Evolutionary conservation across 1,284 basidiomycete species (phyloP), one percentile per base, ranked within the genome.

Genomic region (Cryptococcus maquisensis): DNA sequence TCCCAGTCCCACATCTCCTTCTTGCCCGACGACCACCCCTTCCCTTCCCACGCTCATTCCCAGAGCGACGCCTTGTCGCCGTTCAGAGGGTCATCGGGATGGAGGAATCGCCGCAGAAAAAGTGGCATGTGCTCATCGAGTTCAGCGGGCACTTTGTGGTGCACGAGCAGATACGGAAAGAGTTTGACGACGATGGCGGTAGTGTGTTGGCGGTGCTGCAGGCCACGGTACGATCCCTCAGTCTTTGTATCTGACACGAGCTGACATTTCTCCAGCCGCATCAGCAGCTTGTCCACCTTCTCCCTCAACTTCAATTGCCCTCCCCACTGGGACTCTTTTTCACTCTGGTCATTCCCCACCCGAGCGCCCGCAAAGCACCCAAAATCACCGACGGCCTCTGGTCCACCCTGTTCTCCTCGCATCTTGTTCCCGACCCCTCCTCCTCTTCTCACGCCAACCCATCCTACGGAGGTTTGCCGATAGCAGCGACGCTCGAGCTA

Each of bases 311-410:
- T n/a, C 46, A 52, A 2, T 41, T 56, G 6, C 55, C 55, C 18
- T 56, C 55, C 4, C 55, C 55, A 6, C 40, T 49, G 7, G 55
- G 55, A 4, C 39, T 56, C 13, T 52, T 47, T 16, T 39, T 56
- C 9, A 50, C 48, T 36, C 47, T 56, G n/a, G 39, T n/a, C 18
- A 38, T 52, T 9, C 51, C 55, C 40, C 20, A 24, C 10, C 39
- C 38, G 9, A 15, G 10, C 49, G 47, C 35, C 21, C 18, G 15
- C 40, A 15, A 20, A 20, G 18, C 40, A 18, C 12, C 43, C 55
- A 35, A 52, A 24, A 32, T 56, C 2, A 49, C 51, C 12, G 50
- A 56, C 9, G 42, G 16, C 16, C 16, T 56, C 18, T 56, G 55
- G 55, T 51, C 55, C 1, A 26, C 51, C 9, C 47, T 56, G 36